Percentiles rank a stretch among this genome's conserved stretches.
Conservation (phyloP, 2,329 filamentous ascomycete genomes). For the Ambrosiella xylebori region DNA sequence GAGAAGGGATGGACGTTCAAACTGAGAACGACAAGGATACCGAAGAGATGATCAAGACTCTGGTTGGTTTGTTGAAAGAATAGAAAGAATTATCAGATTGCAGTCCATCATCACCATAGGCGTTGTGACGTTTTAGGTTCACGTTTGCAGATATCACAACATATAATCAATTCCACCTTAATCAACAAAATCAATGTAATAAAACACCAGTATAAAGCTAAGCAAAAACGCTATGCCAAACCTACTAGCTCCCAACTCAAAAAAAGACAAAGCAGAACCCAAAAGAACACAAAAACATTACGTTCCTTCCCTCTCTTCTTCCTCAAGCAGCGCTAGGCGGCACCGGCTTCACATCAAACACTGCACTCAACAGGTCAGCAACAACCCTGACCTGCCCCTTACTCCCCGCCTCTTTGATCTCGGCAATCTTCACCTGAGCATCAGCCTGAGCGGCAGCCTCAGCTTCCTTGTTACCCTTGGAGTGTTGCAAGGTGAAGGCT, state of each 20-base stretch:
- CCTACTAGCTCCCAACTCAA: background rate
- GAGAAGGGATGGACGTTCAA: slow-evolving; percentile 31
- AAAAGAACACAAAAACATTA: background rate
- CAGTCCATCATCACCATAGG: background rate
- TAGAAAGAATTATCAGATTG: background rate
- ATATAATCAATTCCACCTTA: background rate
- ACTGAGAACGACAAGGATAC: slow-evolving; percentile 36
- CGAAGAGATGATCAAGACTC: slow-evolving; percentile 35
- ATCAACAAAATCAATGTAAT: too few species aligned
- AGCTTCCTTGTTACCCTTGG: slow-evolving; percentile 68
- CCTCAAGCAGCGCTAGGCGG: slow-evolving; percentile 19
- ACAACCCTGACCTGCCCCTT: slow-evolving; percentile 67
- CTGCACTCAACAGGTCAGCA: slow-evolving; percentile 66
- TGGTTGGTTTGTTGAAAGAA: slow-evolving; percentile 20
- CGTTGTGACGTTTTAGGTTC: background rate
- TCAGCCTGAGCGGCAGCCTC: slow-evolving; percentile 65
- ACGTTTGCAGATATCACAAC: background rate
- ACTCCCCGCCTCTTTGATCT: slow-evolving; percentile 65
- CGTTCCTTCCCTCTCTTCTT: background rate
- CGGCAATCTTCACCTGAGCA: slow-evolving; percentile 61
- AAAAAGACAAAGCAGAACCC: background rate
- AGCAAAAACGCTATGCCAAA: too few species aligned
- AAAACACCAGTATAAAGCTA: too few species aligned
- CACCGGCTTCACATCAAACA: slow-evolving; percentile 66
- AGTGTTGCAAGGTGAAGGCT: slow-evolving; percentile 87